These are phyloP conservation scores for Hippophae rhamnoides DNA, from an alignment of 306 rosid species.

Conservation along the genomic window DNA sequence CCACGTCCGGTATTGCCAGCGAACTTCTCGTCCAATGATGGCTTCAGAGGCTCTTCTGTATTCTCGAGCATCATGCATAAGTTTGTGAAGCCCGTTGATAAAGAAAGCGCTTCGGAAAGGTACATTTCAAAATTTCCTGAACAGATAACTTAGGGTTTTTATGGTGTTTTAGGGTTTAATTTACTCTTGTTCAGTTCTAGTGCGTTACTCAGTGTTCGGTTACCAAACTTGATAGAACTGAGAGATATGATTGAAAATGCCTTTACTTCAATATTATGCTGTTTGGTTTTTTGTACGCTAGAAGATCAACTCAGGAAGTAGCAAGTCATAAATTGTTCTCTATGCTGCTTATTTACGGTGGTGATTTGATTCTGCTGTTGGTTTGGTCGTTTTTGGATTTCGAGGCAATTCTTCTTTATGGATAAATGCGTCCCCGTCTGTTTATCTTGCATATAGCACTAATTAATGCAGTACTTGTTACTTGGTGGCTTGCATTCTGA, in stretches of 20 bases:
- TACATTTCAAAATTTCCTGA: not conserved
- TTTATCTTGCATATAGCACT: not conserved
- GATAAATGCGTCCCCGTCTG: not conserved
- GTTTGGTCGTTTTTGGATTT: not conserved
- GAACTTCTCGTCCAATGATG: constrained; percentile 17
- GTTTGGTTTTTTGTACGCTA: not conserved
- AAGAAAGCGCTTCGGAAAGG: constrained; percentile 34
- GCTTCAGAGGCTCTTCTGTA: constrained; percentile 31
- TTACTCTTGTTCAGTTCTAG: not conserved
- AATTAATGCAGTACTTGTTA: not conserved
- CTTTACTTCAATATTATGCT: too few species aligned
- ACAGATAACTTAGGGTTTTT: constrained; percentile 11
- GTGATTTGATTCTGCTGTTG: not conserved
- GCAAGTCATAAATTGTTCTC: not conserved
- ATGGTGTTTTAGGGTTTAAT: constrained; percentile 2
- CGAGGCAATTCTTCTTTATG: not conserved
- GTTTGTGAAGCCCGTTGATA: constrained; percentile 49
- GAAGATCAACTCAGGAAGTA: not conserved
- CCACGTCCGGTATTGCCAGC: constrained; percentile 58
- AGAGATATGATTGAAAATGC: not conserved
- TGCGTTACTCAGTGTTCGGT: not conserved
- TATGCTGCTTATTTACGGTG: not conserved
- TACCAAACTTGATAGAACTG: not conserved
- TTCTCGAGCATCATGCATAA: constrained; percentile 82
- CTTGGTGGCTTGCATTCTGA: not conserved